Conservation (phyloP, 2,329 filamentous ascomycete species). For the Verticillium dahliae region DNA sequence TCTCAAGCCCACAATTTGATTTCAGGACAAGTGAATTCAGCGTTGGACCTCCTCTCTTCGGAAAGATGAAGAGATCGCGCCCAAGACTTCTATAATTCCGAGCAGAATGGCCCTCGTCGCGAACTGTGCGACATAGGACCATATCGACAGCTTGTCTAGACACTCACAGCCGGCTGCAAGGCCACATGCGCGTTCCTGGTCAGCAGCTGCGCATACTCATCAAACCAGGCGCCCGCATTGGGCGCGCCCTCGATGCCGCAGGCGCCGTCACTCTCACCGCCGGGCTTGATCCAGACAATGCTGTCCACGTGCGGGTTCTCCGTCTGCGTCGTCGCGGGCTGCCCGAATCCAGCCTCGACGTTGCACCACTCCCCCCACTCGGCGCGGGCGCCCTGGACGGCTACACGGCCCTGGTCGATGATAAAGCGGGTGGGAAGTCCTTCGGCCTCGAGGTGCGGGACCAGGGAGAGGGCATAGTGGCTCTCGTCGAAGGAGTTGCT, state of each 20-base stretch:
- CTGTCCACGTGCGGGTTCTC: slow-evolving; percentile 31
- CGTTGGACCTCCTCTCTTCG: no score
- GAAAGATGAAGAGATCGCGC: no score
- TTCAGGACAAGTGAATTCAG: no score
- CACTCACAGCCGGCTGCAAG: not conserved
- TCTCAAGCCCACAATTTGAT: no score
- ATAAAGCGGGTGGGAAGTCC: slow-evolving; percentile 36
- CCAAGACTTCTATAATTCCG: no score
- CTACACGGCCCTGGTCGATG: slow-evolving; percentile 36
- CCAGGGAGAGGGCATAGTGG: slow-evolving; percentile 30
- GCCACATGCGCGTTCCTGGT: slow-evolving; percentile 27
- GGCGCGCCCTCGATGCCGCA: slow-evolving; percentile 30
- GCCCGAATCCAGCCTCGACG: slow-evolving; percentile 31
- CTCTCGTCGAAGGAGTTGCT: slow-evolving; percentile 32
- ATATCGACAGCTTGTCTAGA: not conserved
- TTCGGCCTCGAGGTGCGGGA: slow-evolving; percentile 26
- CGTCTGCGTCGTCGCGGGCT: slow-evolving; percentile 24
- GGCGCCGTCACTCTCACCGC: slow-evolving; percentile 34
- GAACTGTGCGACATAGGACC: no score
- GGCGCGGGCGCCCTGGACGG: slow-evolving; percentile 24
- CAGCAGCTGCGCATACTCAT: slow-evolving; percentile 32
- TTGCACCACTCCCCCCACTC: slow-evolving; percentile 40
- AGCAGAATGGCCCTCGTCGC: no score
- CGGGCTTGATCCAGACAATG: slow-evolving; percentile 39
- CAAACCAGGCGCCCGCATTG: slow-evolving; percentile 31